Conservation (phyloP, 2,329 filamentous ascomycete genomes). For the Penicillium sp. region DNA sequence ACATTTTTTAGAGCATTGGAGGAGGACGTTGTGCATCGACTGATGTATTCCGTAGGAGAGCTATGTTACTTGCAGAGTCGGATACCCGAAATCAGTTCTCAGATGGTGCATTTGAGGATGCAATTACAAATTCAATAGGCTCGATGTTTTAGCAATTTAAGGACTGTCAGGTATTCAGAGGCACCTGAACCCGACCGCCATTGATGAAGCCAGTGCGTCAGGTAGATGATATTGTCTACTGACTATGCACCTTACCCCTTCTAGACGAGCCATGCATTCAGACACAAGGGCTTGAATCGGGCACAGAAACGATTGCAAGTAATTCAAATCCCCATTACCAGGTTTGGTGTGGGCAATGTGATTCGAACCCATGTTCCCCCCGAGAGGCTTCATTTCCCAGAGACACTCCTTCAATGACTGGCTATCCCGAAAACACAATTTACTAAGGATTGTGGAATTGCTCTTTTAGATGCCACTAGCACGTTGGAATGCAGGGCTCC, state of each 20-base stretch:
- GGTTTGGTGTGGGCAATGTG: not conserved
- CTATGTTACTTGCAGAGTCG: not conserved
- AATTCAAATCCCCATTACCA: not conserved
- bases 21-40: not conserved
- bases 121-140: not conserved
- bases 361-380: not conserved
- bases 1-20: not conserved
- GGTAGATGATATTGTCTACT: not conserved
- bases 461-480: slow-evolving; percentile 20
- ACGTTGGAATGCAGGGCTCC: slow-evolving; percentile 26
- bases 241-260: too few species aligned
- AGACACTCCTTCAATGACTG: not conserved
- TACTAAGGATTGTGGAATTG: slow-evolving; percentile 5
- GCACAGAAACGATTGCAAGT: not conserved
- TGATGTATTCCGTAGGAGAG: not conserved
- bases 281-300: too few species aligned
- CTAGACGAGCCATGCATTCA: not conserved
- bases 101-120: not conserved
- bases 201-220: not conserved
- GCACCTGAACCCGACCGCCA: too few species aligned
- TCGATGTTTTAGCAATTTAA: too few species aligned
- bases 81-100: not conserved
- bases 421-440: not conserved
- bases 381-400: not conserved
- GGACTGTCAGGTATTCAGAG: too few species aligned